phyloP scores from a whole-genome alignment of 164 flowering plant species.

The Magnolia kwangsiensis region DNA sequence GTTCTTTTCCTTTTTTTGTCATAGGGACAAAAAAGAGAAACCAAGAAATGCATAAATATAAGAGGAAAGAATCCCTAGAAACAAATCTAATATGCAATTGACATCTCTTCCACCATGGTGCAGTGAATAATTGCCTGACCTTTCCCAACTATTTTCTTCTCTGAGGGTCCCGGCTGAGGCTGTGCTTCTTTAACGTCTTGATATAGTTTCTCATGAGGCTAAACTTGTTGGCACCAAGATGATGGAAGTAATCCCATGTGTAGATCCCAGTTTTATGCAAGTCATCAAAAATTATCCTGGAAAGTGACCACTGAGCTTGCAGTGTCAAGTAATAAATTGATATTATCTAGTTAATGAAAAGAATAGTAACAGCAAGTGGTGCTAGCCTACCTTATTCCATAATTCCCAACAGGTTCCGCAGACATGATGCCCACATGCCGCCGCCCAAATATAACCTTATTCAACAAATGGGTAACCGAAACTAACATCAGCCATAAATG shows the following conservation, averaged over 20 bases:
- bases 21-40: no score
- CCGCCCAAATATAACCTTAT: constrained; percentile 80
- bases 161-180: constrained; percentile 71
- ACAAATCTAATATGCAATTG: no score
- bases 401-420: constrained; percentile 93
- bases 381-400: constrained; percentile 76
- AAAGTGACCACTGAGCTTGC: not conserved
- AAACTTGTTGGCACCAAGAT: constrained; percentile 80
- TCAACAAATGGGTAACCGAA: constrained; percentile 8
- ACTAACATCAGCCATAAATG: not conserved
- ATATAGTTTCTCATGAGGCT: constrained; percentile 77
- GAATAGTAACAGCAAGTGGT: not conserved
- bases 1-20: no score
- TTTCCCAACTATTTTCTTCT: constrained; percentile 35
- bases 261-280: constrained; percentile 95
- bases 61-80: no score
- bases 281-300: constrained; percentile 84
- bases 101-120: no score
- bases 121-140: no score
- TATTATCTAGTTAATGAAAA: not conserved
- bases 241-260: constrained; percentile 84
- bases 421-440: constrained; percentile 95
- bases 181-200: constrained; percentile 60
- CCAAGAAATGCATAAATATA: no score
- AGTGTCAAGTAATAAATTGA: not conserved